These are phyloP conservation scores for Penicillium riverlandense DNA, from an alignment of 495 filamentous ascomycete genomes.

Conservation along the genomic window DNA sequence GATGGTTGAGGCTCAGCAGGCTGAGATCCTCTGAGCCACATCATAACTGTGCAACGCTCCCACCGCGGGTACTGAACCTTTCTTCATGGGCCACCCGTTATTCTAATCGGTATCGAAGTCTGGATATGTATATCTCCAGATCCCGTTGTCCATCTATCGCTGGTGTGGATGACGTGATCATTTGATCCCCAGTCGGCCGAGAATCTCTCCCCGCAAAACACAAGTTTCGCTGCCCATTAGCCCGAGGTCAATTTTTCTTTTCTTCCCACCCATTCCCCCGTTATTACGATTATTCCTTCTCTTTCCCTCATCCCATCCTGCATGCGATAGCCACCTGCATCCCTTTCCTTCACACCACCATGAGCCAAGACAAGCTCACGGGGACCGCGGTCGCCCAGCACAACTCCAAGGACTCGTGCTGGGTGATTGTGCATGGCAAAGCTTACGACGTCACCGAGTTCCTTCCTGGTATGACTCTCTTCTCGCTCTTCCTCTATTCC, in stretches of 20 bases:
- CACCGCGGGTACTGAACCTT: no score
- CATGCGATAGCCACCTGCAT: not conserved
- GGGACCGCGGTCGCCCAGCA: conserved; percentile 74
- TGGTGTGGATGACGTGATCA: no score
- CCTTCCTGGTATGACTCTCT: conserved; percentile 46
- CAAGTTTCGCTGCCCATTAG: conserved; percentile 17
- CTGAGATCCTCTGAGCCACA: no score
- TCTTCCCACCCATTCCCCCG: not conserved
- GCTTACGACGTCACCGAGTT: conserved; percentile 94
- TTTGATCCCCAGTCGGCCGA: conserved; percentile 14
- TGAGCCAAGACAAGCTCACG: conserved; percentile 47
- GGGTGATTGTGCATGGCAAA: conserved; percentile 82
- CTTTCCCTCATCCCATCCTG: not conserved
- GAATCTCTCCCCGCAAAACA: conserved; percentile 17
- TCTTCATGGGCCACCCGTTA: no score
- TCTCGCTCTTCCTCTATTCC: not conserved
- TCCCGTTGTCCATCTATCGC: no score
- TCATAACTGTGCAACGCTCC: no score
- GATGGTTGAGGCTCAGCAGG: no score
- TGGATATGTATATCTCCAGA: no score
- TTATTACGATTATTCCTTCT: not conserved
- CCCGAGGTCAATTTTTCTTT: conserved; percentile 19
- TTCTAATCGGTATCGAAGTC: no score
- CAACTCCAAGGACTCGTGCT: conserved; percentile 73
- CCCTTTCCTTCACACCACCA: conserved; percentile 8